A percentile compares a stretch with the other conserved stretches of the same genome.
Evolutionary conservation across 2,329 filamentous ascomycete genomes (phyloP).

Genomic region (Cryphonectria naterciae): DNA sequence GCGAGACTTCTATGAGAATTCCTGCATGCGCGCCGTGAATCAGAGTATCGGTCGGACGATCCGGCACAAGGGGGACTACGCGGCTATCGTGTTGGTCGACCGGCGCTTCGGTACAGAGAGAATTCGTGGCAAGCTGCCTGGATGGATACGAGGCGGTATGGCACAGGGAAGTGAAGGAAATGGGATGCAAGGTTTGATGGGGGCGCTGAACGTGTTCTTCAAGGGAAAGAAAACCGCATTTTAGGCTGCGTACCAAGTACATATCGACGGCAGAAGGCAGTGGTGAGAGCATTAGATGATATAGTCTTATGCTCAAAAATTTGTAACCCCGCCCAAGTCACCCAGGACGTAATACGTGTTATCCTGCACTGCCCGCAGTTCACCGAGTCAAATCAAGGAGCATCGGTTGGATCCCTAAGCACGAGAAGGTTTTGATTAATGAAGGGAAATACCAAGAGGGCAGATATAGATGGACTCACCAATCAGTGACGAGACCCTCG

Average conservation of each 20-base stretch:
- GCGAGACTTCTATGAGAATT: constrained; percentile 87
- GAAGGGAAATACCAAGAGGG: background rate
- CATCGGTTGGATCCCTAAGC: constrained; percentile 32
- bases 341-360: too few species aligned
- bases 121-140: constrained; percentile 79
- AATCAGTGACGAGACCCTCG: constrained; percentile 74
- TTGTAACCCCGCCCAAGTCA: too few species aligned
- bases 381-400: constrained; percentile 16
- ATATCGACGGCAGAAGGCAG: background rate
- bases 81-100: constrained; percentile 85
- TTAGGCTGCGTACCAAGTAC: background rate
- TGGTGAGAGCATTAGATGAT: background rate
- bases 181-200: constrained; percentile 63
- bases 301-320: background rate
- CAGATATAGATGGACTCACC: constrained; percentile 42
- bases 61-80: constrained; percentile 85
- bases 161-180: constrained; percentile 51
- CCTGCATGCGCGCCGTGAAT: constrained; percentile 95
- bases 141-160: constrained; percentile 82
- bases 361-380: too few species aligned
- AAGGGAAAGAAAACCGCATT: constrained; percentile 47
- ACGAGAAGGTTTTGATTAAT: constrained; percentile 4
- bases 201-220: constrained; percentile 61
- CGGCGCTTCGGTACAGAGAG: constrained; percentile 73
- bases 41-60: constrained; percentile 95